A percentile compares a stretch with the other conserved stretches of the same genome.
These are phyloP conservation scores for Cutaneotrichosporon mucoides DNA, from an alignment of 1,284 basidiomycete species.

Conservation along the genomic window DNA sequence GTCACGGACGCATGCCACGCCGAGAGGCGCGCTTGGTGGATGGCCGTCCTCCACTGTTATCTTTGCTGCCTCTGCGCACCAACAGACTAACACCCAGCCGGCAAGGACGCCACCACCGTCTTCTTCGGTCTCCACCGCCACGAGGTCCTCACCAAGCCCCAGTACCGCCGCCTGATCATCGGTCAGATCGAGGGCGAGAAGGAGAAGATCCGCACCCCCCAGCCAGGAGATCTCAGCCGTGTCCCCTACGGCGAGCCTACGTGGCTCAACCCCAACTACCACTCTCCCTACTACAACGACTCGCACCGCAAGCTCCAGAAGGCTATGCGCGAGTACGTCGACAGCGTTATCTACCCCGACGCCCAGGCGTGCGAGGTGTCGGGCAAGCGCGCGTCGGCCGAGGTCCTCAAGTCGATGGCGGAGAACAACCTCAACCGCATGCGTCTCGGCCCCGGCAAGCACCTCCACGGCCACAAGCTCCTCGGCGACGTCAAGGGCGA, in stretches of 20 bases:
- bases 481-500: constrained; percentile 84
- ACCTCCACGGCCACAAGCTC: constrained; percentile 76
- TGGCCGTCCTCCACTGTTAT: too few relatives aligned
- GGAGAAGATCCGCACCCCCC: constrained; percentile 55
- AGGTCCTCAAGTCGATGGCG: constrained; percentile 51
- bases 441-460: constrained; percentile 75
- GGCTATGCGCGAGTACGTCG: constrained; percentile 56
- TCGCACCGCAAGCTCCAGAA: constrained; percentile 51
- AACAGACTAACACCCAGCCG: constrained; percentile 46
- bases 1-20: too few relatives aligned
- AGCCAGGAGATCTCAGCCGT: constrained; percentile 56
- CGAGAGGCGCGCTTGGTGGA: too few relatives aligned
- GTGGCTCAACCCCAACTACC: constrained; percentile 73
- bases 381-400: constrained; percentile 60
- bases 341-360: constrained; percentile 54
- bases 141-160: constrained; percentile 71
- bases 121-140: constrained; percentile 80
- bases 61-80: too few relatives aligned
- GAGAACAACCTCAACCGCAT: constrained; percentile 75
- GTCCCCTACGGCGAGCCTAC: constrained; percentile 82
- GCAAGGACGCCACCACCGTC: constrained; percentile 76
- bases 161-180: constrained; percentile 64
- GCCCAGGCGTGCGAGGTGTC: constrained; percentile 66
- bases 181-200: constrained; percentile 66
- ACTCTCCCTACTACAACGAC: constrained; percentile 79